Base-by-base conservation (phyloP, 2,329 filamentous ascomycete species). In the Geosmithia flava region DNA sequence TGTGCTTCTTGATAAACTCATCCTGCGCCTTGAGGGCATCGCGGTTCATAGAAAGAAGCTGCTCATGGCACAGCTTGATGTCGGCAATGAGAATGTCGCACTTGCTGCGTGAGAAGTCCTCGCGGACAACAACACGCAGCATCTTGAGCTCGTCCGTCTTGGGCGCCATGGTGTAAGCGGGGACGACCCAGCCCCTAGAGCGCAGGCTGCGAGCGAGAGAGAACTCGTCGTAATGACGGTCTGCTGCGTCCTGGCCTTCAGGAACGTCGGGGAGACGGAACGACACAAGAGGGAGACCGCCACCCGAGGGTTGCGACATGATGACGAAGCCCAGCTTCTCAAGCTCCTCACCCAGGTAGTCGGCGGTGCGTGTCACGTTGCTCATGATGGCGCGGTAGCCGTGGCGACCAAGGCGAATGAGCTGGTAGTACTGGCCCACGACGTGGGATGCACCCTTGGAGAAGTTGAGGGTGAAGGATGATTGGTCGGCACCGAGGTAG, bases 401-500 rank as follows among this genome's bases (percentile, higher is more conserved):
- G 53, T 83, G 82, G 76, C 94, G 95, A 52, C 91, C 91, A 3
- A 97, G 81, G 29, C 91, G 87, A 63, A 96, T 95, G 61, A 97
- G 77, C 69, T 96, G 90, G 71, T 97, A 96, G 71, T 96, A 97
- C 68, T 97, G 91, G 27, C 87, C 91, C 52, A 97, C 95, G 59
- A 96, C 87, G 62, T 96, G 90, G 6, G 85, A 88, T 13, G 91
- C 91, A 49, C 90, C 90, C 65, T 95, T 95, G 61, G 87, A 94
- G 73, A 97, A 97, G 74, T 97, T 97, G 51, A 97, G 80, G 0
- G 91, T 96, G 70, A 96, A 96, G 3, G 88, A 95, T 2, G 89
- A 85, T 64, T 97, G 91, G 61, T 96, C 88, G 11, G 91, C 90
- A 46, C 91, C 91, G 6, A 96, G 83, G 69, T 97, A 97, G 76